Evolutionary conservation across 2,329 filamentous ascomycete species (phyloP).

Genomic region (Dryadomyces sulphureus): DNA sequence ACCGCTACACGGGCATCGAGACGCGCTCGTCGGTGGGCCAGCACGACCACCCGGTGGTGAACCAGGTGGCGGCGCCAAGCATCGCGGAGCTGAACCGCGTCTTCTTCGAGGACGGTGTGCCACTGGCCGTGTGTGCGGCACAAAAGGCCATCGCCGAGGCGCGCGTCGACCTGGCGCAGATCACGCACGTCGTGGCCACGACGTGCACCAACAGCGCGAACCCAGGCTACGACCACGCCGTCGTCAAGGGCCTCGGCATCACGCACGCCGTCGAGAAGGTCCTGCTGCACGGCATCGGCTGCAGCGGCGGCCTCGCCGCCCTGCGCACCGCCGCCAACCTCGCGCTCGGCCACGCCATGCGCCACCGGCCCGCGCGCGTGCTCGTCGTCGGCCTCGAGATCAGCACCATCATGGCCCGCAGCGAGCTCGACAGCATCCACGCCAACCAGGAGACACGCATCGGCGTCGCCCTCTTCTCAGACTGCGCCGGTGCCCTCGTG

Average conservation of each 20-base stretch:
- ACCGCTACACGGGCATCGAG: constrained; percentile 50
- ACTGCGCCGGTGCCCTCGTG: constrained; percentile 52
- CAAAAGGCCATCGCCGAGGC: constrained; percentile 42
- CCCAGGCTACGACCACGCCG: constrained; percentile 52
- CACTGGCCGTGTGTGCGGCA: constrained; percentile 39
- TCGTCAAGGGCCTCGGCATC: constrained; percentile 43
- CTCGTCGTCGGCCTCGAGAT: constrained; percentile 52
- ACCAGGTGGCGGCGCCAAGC: constrained; percentile 35
- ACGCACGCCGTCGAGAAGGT: constrained; percentile 46
- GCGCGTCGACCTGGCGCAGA: constrained; percentile 30
- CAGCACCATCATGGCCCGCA: constrained; percentile 44
- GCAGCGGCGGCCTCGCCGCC: constrained; percentile 46
- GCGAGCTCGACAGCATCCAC: constrained; percentile 49
- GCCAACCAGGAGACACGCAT: constrained; percentile 46
- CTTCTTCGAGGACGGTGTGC: constrained; percentile 43
- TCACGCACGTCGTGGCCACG: constrained; percentile 53
- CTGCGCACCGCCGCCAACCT: constrained; percentile 52
- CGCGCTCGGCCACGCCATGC: constrained; percentile 45
- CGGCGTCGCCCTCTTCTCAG: constrained; percentile 52
- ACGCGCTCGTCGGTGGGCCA: constrained; percentile 46
- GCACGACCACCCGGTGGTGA: constrained; percentile 45
- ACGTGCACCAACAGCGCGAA: constrained; percentile 58
- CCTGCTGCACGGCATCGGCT: constrained; percentile 51
- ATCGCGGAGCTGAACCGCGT: constrained; percentile 38
- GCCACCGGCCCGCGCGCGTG: constrained; percentile 44